These are phyloP conservation scores for Trichophaea hybrida DNA, from an alignment of 2,329 filamentous ascomycete genomes.

Conservation along the genomic window DNA sequence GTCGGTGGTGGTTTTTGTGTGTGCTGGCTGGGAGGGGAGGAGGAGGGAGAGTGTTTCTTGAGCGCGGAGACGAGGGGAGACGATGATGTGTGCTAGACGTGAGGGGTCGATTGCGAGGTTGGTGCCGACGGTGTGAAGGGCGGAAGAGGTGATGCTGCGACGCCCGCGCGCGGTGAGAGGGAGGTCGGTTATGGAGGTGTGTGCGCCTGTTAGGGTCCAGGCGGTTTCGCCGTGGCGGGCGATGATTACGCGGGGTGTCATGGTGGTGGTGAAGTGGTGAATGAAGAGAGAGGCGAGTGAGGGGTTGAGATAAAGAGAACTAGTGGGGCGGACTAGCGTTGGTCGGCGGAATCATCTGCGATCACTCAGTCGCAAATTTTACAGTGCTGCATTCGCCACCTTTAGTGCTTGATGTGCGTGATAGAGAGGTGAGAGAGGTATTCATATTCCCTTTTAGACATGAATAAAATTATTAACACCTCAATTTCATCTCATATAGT, in stretches of 20 bases:
- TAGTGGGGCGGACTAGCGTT: too few relatives aligned
- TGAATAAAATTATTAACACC: too few relatives aligned
- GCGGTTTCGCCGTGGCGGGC: constrained; percentile 36
- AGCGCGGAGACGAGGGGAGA: constrained; percentile 37
- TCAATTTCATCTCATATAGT: too few relatives aligned
- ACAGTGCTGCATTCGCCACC: too few relatives aligned
- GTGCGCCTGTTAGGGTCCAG: constrained; percentile 37
- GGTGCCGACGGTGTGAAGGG: constrained; percentile 34
- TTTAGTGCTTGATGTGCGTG: too few relatives aligned
- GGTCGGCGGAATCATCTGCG: too few relatives aligned
- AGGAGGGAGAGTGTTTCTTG: constrained; percentile 36
- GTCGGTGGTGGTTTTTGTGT: constrained; percentile 28
- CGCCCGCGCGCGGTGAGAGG: constrained; percentile 32
- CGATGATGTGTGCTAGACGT: constrained; percentile 34
- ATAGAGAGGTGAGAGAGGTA: too few relatives aligned
- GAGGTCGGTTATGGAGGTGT: constrained; percentile 35
- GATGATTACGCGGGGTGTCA: constrained; percentile 33
- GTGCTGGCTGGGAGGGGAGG: constrained; percentile 28
- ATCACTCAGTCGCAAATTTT: too few relatives aligned
- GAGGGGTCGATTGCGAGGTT: constrained; percentile 38
- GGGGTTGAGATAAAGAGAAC: background rate
- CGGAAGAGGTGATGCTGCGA: constrained; percentile 35
- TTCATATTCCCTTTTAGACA: too few relatives aligned
- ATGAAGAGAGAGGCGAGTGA: background rate
- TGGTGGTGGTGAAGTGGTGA: background rate